Evolutionary conservation across 208 protist genomes (phyloP), one percentile per base, ranked within the genome.

Genomic region (Histomonas meleagridis): DNA sequence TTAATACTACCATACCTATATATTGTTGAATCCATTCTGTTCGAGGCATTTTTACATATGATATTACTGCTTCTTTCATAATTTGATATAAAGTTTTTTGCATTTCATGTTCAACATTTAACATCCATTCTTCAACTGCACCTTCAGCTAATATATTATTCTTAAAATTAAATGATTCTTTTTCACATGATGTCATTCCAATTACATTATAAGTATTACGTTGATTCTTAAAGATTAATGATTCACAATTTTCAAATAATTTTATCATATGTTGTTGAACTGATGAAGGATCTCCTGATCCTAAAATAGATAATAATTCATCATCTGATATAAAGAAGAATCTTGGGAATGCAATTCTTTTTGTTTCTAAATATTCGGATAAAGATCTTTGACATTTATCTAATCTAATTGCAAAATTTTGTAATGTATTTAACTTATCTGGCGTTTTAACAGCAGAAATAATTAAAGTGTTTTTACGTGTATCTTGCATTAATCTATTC

Each of bases 281-380:
- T 12, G 96, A 92, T 72, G 94, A 96, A 69, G 97, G 96, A 91
- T 97, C 96, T 93, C 96, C 96, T 21, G 96, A 96, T 92, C 97
- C 97, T 12, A 99, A 95, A 93, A 99, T 98, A 16, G 96, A 97
- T 23, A 99, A 96, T 35, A 99, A 94, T 94, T 99, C 98, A 93
- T 99, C 97, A 94, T 99, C 98, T 14, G 97, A 98, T 92, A 99
- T 98, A 94, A 99, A 99, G 95, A 98, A 99, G 94, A 99, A 99
- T 69, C 98, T 94, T n/a, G 97, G 97, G 94, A 99, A 99, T 26
- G 97, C 95, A 65, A 95, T 95, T 48, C 98, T 96, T 95, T 99
- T 99, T 9, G 96, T 96, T 93, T 99, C 97, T 5, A 99, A 94
- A 95, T 99, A 99, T 93, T 99, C 97, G 21, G 96, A 96, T 48